Evolutionary conservation across 306 rosid species (phyloP), one percentile per base, ranked within the genome.

Genomic region (Argentina anserina): DNA sequence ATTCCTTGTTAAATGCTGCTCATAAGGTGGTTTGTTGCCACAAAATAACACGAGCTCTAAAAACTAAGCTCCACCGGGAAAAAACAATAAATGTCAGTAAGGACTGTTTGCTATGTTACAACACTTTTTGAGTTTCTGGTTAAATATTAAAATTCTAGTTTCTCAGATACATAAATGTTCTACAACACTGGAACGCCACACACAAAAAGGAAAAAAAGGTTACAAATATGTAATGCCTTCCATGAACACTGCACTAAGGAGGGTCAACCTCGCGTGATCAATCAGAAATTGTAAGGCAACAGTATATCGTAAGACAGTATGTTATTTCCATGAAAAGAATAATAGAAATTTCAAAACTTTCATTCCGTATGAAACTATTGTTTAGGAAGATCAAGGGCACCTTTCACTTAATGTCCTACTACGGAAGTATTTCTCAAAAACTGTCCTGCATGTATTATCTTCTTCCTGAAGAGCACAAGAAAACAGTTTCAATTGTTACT

Each of bases 391-490:
- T 40, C 65, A 37, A 25, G 4, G 41, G 18, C 20, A 6, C 36
- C 66, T 56, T 52, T 9, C 65, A 55, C 37, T 41, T 52, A n/a
- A 17, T 39, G 65, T 55, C 21, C 65, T 37, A 25, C 65, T 41
- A 12, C 2, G 37, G 49, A 53, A 50, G 40, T 56, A 70, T 26
- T 4, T 40, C 74, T 39, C 39, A 26, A 41, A 71, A 39, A 17
- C 50, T 52, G 18, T 40, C 53, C 41, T 0, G 50, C n/a, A 3
- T 56, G 29, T 17, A n/a, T 25, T 9, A 25, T 28, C 67, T 39
- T 39, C 66, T 56, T 56, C 55, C 67, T 71, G 75, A 40, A 40
- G 28, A 70, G 41, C 37, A 15, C 65, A 40, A n/a, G 33, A 64
- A 58, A 71, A 41, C n/a, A 9, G 3, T 10, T 71, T 28, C 43